Conservation (phyloP, 495 filamentous ascomycete genomes). For the Bacidia rubella region DNA sequence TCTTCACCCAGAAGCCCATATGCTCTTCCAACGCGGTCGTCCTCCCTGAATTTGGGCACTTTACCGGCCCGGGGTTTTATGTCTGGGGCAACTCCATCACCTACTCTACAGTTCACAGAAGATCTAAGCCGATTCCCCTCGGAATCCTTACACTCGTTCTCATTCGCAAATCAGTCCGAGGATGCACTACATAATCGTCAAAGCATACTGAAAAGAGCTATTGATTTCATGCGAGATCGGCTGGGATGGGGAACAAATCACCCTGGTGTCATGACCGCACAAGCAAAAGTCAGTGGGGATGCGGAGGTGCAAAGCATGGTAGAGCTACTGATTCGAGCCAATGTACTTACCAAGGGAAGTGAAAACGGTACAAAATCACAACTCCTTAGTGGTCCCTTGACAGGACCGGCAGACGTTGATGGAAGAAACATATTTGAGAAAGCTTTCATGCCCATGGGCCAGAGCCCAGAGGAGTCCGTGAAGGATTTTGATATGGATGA, state of each 20-base stretch:
- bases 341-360: slow-evolving; percentile 48
- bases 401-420: slow-evolving; percentile 56
- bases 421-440: slow-evolving; percentile 69
- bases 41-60: slow-evolving; percentile 45
- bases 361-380: slow-evolving; percentile 29
- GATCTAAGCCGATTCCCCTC: slow-evolving; percentile 85
- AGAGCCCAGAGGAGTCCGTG: slow-evolving; percentile 33
- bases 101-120: slow-evolving; percentile 58
- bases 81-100: slow-evolving; percentile 47
- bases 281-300: slow-evolving; percentile 70
- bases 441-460: slow-evolving; percentile 40
- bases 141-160: slow-evolving; percentile 96
- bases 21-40: slow-evolving; percentile 41
- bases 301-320: slow-evolving; percentile 82
- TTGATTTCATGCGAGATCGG: slow-evolving; percentile 95
- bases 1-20: slow-evolving; percentile 52
- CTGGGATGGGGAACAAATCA: slow-evolving; percentile 63
- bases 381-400: slow-evolving; percentile 47
- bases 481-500: slow-evolving; percentile 23
- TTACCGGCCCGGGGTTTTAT: slow-evolving; percentile 38
- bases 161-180: slow-evolving; percentile 91
- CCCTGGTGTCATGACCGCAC: slow-evolving; percentile 58
- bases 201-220: slow-evolving; percentile 81
- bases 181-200: slow-evolving; percentile 82
- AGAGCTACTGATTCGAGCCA: slow-evolving; percentile 68